Percentiles rank a stretch among this genome's conserved stretches.
Conservation (phyloP, 2,329 filamentous ascomycete species). For the Sporothrix dimorphospora region DNA sequence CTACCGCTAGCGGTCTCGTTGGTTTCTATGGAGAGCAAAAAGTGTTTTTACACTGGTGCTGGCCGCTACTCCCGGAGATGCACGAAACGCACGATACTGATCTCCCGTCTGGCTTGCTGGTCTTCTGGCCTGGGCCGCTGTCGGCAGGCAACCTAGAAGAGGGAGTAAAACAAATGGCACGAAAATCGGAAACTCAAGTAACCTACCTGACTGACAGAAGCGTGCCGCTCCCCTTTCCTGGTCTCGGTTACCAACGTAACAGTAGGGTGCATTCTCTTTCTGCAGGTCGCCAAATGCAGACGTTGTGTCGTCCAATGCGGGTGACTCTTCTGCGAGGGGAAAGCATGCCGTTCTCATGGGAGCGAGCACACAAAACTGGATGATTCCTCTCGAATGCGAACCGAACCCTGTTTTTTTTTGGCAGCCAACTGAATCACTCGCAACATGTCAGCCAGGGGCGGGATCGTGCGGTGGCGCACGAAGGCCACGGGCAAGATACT, state of each 20-base stretch:
- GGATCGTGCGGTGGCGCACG: neutral
- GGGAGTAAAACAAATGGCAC: neutral
- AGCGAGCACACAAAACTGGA: neutral
- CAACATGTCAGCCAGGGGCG: slow-evolving; percentile 4
- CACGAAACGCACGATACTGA: neutral
- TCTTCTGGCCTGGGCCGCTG: neutral
- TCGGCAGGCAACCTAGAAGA: neutral
- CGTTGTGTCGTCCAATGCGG: neutral
- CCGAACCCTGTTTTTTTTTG: slow-evolving; percentile 6
- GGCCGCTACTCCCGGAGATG: neutral
- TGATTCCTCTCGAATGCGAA: neutral
- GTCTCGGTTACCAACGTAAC: neutral
- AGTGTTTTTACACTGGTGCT: neutral
- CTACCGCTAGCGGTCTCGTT: neutral
- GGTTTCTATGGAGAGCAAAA: neutral
- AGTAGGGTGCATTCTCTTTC: neutral
- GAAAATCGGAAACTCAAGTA: neutral
- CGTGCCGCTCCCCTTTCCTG: neutral
- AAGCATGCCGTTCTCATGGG: neutral
- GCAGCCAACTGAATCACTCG: neutral
- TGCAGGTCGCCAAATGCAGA: slow-evolving; percentile 13
- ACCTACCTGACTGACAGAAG: neutral
- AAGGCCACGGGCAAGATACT: neutral
- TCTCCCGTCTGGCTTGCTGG: neutral
- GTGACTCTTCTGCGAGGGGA: neutral